A percentile compares a stretch with the other conserved stretches of the same genome.
Conservation (phyloP, 805 yeast species). For the Candida maris region DNA sequence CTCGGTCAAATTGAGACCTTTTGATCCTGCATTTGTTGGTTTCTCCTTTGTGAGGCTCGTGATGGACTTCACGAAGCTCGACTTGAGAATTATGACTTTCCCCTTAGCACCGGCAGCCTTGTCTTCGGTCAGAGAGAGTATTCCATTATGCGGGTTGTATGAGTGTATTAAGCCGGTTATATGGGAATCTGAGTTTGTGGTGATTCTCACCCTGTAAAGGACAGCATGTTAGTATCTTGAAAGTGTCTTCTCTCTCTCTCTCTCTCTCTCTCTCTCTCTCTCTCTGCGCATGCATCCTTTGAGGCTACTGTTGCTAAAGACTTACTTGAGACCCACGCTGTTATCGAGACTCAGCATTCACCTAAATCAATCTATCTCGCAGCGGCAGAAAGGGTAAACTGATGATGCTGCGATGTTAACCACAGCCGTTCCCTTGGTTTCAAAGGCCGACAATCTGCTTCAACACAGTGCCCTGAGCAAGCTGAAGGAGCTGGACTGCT, state of each 20-base stretch:
- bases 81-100: slow-evolving; percentile 50
- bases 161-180: slow-evolving; percentile 64
- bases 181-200: slow-evolving; percentile 54
- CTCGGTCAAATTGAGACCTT: slow-evolving; percentile 16
- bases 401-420: too few relatives aligned
- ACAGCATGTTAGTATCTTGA: slow-evolving; percentile 5
- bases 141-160: slow-evolving; percentile 46
- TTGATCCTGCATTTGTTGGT: slow-evolving; percentile 14
- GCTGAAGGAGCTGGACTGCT: too few relatives aligned
- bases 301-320: slow-evolving; percentile 3
- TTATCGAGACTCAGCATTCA: slow-evolving; percentile 28
- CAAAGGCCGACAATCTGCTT: too few relatives aligned
- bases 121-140: slow-evolving; percentile 36
- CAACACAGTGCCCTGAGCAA: too few relatives aligned
- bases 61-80: slow-evolving; percentile 53
- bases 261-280: slow-evolving; percentile 1
- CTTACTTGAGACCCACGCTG: slow-evolving; percentile 33
- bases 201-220: slow-evolving; percentile 48
- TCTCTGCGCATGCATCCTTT: slow-evolving; percentile 3
- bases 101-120: slow-evolving; percentile 22
- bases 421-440: too few relatives aligned
- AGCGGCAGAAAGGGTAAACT: not conserved
- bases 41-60: slow-evolving; percentile 40
- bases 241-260: slow-evolving; percentile 1
- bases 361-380: not conserved